A percentile compares a stretch with the other conserved stretches of the same genome.
These are phyloP conservation scores for Nakataea oryzae DNA, from an alignment of 2,329 filamentous ascomycete genomes.

Conservation along the genomic window DNA sequence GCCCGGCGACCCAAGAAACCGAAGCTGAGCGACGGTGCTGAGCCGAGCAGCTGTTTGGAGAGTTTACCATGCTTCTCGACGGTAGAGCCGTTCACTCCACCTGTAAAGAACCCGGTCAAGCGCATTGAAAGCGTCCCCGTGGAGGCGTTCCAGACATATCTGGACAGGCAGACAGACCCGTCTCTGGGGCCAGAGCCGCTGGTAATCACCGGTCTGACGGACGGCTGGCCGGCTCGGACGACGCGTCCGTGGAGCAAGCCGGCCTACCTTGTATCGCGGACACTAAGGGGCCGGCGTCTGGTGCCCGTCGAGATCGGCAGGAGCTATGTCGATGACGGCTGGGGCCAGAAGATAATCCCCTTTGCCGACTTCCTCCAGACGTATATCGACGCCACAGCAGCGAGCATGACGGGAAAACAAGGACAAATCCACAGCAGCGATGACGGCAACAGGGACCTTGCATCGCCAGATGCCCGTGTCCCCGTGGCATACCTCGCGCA, in stretches of 20 bases:
- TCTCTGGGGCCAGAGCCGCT: conserved; percentile 43
- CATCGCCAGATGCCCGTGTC: neutral
- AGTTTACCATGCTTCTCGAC: conserved; percentile 18
- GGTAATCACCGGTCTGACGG: conserved; percentile 55
- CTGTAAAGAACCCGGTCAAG: conserved; percentile 28
- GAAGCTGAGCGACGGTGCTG: neutral
- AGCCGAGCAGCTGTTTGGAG: conserved; percentile 5
- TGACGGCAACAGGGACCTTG: neutral
- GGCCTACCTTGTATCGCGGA: conserved; percentile 62
- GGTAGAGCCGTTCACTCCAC: conserved; percentile 29
- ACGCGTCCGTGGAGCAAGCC: conserved; percentile 61
- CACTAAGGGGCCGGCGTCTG: conserved; percentile 65
- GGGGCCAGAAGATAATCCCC: conserved; percentile 71
- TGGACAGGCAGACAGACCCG: conserved; percentile 29
- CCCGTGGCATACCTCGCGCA: conserved; percentile 80
- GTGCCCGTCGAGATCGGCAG: conserved; percentile 80
- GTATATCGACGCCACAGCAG: conserved; percentile 38
- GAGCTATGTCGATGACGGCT: conserved; percentile 77
- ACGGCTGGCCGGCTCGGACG: conserved; percentile 68
- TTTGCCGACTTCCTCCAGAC: conserved; percentile 60
- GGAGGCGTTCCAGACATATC: conserved; percentile 49
- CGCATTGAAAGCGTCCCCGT: conserved; percentile 38
- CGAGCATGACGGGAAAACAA: neutral
- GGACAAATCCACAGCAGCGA: neutral
- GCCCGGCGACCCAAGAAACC: neutral